Percentiles rank a stretch among this genome's conserved stretches.
These are phyloP conservation scores for Nicotiana obtusifolia DNA, from an alignment of 257 asterid genomes.

Conservation along the genomic window DNA sequence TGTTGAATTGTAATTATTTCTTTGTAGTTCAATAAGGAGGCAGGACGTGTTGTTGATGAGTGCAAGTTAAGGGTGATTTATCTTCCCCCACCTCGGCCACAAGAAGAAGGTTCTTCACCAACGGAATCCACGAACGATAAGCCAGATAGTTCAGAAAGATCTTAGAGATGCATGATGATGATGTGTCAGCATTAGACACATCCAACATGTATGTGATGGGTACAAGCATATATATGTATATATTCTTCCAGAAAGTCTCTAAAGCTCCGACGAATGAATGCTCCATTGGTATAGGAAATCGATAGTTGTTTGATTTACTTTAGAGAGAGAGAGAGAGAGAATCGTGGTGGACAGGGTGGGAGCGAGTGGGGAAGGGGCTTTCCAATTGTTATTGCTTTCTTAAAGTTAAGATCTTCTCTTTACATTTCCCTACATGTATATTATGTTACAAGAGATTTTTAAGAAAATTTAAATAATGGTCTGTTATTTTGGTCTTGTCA, in stretches of 20 bases:
- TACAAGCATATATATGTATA: not conserved
- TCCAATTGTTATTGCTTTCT: not conserved
- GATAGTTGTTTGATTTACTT: not conserved
- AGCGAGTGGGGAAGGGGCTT: not conserved
- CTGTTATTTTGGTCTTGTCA: not conserved
- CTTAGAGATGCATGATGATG: constrained; percentile 24
- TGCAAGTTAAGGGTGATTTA: constrained; percentile 68
- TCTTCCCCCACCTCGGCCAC: constrained; percentile 59
- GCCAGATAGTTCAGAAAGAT: not conserved
- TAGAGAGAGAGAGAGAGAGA: not conserved
- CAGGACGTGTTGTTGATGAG: constrained; percentile 57
- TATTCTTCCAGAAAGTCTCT: not conserved
- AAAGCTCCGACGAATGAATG: not conserved
- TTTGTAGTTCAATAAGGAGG: constrained; percentile 59
- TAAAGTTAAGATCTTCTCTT: not conserved
- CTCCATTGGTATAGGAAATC: not conserved
- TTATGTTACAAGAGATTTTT: not conserved
- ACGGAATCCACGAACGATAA: constrained; percentile 29
- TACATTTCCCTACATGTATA: not conserved
- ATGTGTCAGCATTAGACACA: not conserved
- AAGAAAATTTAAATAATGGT: not conserved
- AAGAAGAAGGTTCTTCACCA: constrained; percentile 60
- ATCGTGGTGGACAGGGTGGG: not conserved
- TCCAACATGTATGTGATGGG: not conserved
- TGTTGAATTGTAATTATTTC: not conserved